Evolutionary conservation across 495 filamentous ascomycete genomes (phyloP).

Genomic region (Penicillium flavigenum): DNA sequence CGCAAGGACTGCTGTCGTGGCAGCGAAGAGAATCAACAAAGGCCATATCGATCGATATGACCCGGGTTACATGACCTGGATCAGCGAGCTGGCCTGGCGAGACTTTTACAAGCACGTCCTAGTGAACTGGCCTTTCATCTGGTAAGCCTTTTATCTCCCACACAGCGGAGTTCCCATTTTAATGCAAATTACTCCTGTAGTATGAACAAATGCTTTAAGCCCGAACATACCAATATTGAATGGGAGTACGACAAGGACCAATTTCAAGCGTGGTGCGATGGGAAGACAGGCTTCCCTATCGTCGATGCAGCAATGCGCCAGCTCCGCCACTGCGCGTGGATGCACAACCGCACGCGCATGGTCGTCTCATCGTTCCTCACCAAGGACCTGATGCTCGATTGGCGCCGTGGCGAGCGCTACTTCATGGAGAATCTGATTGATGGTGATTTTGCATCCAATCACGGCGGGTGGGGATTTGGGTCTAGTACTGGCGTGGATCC

Average conservation of each 20-base stretch:
- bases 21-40: constrained; percentile 67
- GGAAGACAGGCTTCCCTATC: constrained; percentile 80
- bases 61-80: constrained; percentile 71
- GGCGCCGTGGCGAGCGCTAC: constrained; percentile 83
- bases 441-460: constrained; percentile 90
- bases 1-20: constrained; percentile 68
- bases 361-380: constrained; percentile 81
- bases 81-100: constrained; percentile 85
- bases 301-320: constrained; percentile 94
- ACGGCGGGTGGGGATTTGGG: constrained; percentile 88
- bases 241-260: constrained; percentile 72
- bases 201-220: constrained; percentile 94
- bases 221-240: constrained; percentile 75
- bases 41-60: constrained; percentile 68
- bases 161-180: background rate
- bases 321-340: constrained; percentile 66
- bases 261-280: constrained; percentile 75
- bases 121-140: constrained; percentile 83
- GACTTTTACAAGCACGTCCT: constrained; percentile 93
- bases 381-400: constrained; percentile 86
- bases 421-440: constrained; percentile 90
- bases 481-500: constrained; percentile 82
- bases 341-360: constrained; percentile 93
- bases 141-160: constrained; percentile 48
- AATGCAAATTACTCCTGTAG: constrained; percentile 34